Evolutionary conservation across 1,284 basidiomycete species (phyloP), one percentile per base, ranked within the genome.

Genomic region (Fistulinella staudtii): DNA sequence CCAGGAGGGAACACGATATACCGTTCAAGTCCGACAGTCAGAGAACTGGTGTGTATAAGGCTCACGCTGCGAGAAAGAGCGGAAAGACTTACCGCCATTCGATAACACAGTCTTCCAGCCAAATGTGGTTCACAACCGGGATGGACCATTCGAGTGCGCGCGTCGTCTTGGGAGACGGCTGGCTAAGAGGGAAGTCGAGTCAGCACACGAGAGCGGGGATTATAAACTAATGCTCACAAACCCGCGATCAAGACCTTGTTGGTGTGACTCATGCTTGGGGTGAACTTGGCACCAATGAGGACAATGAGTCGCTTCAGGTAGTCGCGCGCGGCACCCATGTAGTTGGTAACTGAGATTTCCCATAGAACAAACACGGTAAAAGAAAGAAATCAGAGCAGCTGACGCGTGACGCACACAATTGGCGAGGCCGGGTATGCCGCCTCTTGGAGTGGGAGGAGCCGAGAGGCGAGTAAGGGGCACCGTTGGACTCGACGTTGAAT

Each of bases 81-180:
- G 18, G 8, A 23, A 8, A 14, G 2, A 31, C 57, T 38, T 31
- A 63, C 63, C 50, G 71, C 91, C 91, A 93, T 39, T 80, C 74
- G 15, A 80, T 65, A 56, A 92, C 89, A 61, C 88, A 93, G 51
- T 91, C 88, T 60, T 94, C 92, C 6, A 95, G 73, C 88, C 91
- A 95, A 0, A 77, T 73, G 56, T 95, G 93, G 53, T 93, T 93
- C 11, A 94, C 85, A 46, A 93, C 71, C 0, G 89, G 85, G 47
- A 94, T 87, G 1, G 77, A 78, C 92, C 92, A 94, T 0, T 79
- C 71, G 8, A 72, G 69, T 0, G 90, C 89, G 57, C 85, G 86
- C 7, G 69, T 66, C 0, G 86, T 81, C 40, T 54, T 57, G 7
- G 54, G 52, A 3, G 55, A 58, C 3, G 50, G 52, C 24, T 52